Evolutionary conservation across 257 asterid species (phyloP).

Genomic region (Solanum dulcamara): DNA sequence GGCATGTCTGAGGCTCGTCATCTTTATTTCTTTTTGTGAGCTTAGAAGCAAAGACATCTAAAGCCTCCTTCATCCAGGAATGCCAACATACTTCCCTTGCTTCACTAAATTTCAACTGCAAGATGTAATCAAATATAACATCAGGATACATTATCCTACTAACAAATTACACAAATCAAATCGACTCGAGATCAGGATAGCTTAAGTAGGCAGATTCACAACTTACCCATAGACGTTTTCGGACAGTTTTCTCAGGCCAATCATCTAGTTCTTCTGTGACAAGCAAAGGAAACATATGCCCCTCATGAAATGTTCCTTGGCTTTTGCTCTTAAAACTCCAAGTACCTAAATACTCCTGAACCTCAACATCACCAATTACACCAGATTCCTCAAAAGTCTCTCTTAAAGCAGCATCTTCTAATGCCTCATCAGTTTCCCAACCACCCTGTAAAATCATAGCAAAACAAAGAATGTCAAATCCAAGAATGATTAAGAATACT

Average conservation of each 20-base stretch:
- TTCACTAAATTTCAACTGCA: constrained; percentile 63
- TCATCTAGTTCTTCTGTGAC: constrained; percentile 5
- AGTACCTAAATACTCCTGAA: constrained; percentile 12
- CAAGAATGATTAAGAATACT: neutral
- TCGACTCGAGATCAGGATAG: neutral
- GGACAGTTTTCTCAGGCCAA: constrained; percentile 14
- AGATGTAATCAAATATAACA: neutral
- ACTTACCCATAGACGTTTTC: constrained; percentile 10
- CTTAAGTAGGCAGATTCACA: neutral
- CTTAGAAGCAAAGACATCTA: constrained; percentile 42
- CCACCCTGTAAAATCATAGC: constrained; percentile 47
- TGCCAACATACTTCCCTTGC: constrained; percentile 61
- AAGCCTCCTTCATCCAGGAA: constrained; percentile 89
- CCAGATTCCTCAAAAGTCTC: constrained; percentile 96
- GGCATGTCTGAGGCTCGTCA: neutral
- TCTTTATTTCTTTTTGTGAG: constrained; percentile 4
- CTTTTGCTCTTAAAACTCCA: constrained; percentile 15
- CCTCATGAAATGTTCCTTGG: constrained; percentile 8
- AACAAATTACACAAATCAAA: neutral
- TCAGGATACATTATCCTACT: neutral
- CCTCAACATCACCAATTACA: constrained; percentile 66
- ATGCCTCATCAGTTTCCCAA: constrained; percentile 86
- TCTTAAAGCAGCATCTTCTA: constrained; percentile 71
- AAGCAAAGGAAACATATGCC: constrained; percentile 7
- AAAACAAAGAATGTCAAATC: constrained; percentile 15